phyloP scores from a whole-genome alignment of 2,329 filamentous ascomycete species.

The Claviceps quebecensis region DNA sequence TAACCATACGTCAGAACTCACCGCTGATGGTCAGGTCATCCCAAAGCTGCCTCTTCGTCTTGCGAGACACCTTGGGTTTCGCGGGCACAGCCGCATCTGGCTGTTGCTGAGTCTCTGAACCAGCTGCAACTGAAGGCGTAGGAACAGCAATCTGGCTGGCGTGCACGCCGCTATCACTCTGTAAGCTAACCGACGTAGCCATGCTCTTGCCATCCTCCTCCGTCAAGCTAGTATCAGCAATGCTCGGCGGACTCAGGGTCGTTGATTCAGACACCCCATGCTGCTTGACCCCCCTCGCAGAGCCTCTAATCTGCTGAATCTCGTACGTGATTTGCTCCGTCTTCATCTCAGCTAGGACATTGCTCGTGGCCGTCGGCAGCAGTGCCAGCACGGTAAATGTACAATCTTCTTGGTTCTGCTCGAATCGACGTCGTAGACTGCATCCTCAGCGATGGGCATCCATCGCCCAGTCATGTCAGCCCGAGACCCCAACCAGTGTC shows the following conservation, averaged over 20 bases:
- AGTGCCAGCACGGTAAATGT: conserved; percentile 96
- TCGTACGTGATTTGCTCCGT: conserved; percentile 89
- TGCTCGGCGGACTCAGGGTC: conserved; percentile 39
- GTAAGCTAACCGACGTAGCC: conserved; percentile 40
- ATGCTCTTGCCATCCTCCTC: conserved; percentile 76
- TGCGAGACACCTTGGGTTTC: conserved; percentile 37
- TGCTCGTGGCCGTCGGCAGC: conserved; percentile 78
- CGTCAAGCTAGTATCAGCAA: conserved; percentile 56
- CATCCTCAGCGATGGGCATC: background rate
- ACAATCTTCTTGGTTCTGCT: conserved; percentile 98
- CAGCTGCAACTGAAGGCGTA: conserved; percentile 23
- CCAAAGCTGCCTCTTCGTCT: conserved; percentile 89
- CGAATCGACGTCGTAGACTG: conserved; percentile 86
- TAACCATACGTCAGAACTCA: conserved; percentile 28
- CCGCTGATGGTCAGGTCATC: conserved; percentile 93
- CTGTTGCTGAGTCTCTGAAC: conserved; percentile 22
- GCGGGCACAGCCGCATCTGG: conserved; percentile 26
- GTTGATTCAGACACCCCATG: conserved; percentile 38
- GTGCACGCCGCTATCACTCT: conserved; percentile 72
- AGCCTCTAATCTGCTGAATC: conserved; percentile 77
- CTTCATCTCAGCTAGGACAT: conserved; percentile 74
- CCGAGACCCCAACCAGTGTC: background rate
- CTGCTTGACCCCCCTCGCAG: conserved; percentile 41
- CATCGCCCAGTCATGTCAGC: background rate
- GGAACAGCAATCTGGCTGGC: conserved; percentile 60